Evolutionary conservation across 495 filamentous ascomycete genomes (phyloP), one percentile per base, ranked within the genome.

Genomic region (Aspergillus mulundensis): DNA sequence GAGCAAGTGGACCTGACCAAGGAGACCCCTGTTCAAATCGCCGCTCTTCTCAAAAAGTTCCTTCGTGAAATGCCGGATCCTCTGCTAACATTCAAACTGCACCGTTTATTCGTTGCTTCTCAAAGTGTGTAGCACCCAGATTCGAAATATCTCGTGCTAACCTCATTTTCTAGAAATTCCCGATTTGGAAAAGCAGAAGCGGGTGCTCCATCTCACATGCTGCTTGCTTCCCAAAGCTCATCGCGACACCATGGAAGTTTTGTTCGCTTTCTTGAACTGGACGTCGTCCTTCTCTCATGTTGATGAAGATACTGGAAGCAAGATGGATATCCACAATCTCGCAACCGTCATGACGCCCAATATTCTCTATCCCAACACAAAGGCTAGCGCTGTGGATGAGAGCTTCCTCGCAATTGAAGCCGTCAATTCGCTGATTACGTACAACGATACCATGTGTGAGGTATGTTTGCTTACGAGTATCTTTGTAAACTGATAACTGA

Each of bases 261-360:
- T 99, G 0, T 97, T 96, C 71, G 84, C 83, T 14, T 99, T 99
- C 77, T 78, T 99, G n/a, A 95, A 94, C 65, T 99, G 95, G 95
- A 89, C 87, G 14, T 90, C 91, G 12, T 96, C 94, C 6, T 99
- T 99, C 76, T 91, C 93, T 46, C 90, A 96, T 64, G 87, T 97
- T 19, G 94, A 99, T 63, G 93, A 98, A 62, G 82, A 84, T 50
- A 81, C 81, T 36, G 94, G 94, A 19, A 96, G 91, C 65, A 97
- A 97, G 78, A 99, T 99, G 94, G 94, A 99, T 70, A 90, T 94
- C 47, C 92, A 96, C 70, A 99, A 99, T 64, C 82, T 99, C 51
- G 90, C 94, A 7, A 97, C 95, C n/a, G 94, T 99, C 56, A 95
- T 99, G 60, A 90, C 92, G 6, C 94, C 94, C 0, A 99, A 99